These are phyloP conservation scores for Lentinula guzmanii DNA, from an alignment of 768 basidiomycete species.

Conservation along the genomic window DNA sequence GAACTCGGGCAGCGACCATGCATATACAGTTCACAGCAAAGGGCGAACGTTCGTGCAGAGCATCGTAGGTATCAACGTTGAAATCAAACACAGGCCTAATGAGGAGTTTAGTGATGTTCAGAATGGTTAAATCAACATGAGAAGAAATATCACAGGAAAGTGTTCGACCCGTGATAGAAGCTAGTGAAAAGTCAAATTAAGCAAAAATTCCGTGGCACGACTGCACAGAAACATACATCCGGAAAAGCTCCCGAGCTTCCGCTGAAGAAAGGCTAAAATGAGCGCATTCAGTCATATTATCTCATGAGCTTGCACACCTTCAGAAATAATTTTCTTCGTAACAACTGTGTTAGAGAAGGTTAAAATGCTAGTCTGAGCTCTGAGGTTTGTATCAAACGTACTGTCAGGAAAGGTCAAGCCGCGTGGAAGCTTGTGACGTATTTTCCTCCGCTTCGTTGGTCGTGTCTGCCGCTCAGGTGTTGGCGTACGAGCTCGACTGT, in stretches of 20 bases:
- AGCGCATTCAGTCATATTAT: neutral
- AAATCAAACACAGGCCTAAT: slow-evolving; percentile 76
- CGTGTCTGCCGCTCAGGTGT: slow-evolving; percentile 66
- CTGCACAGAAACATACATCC: slow-evolving; percentile 49
- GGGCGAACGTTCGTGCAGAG: slow-evolving; percentile 82
- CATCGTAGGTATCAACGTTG: slow-evolving; percentile 78
- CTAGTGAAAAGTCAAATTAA: slow-evolving; percentile 30
- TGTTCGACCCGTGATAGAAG: slow-evolving; percentile 91
- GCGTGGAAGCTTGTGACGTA: slow-evolving; percentile 53
- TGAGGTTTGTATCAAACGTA: slow-evolving; percentile 20
- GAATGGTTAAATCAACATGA: slow-evolving; percentile 7
- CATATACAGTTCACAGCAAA: slow-evolving; percentile 92
- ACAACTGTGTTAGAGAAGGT: slow-evolving; percentile 47
- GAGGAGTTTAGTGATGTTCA: slow-evolving; percentile 13
- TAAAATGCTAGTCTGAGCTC: neutral
- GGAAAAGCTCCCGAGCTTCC: slow-evolving; percentile 83
- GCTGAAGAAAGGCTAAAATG: slow-evolving; percentile 14
- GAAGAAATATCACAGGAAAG: slow-evolving; percentile 44
- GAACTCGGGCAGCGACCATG: slow-evolving; percentile 87
- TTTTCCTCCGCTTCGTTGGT: slow-evolving; percentile 68
- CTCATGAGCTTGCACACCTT: neutral
- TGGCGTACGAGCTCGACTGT: slow-evolving; percentile 67
- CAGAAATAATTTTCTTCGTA: slow-evolving; percentile 64
- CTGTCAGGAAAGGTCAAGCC: slow-evolving; percentile 74
- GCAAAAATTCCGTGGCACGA: slow-evolving; percentile 8